Evolutionary conservation across 176 grass and related monocot species (phyloP), one percentile per base, ranked within the genome.

Genomic region (Avena eriantha): DNA sequence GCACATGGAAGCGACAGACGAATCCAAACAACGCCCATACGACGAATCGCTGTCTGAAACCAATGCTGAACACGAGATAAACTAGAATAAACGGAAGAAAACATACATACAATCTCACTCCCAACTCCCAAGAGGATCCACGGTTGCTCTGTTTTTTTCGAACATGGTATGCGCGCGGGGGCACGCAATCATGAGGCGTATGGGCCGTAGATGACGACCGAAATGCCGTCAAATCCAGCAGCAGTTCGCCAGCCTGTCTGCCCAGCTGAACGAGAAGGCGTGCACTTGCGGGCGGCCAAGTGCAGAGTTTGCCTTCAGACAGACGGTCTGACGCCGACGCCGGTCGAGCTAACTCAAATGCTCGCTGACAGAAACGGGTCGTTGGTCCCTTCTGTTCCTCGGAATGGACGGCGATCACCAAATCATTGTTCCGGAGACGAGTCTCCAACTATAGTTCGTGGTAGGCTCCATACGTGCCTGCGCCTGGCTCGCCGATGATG

Each of bases 1-100:
- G 60, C 73, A 53, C 47, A 85, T 45, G 83, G 33, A 29, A 35
- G 10, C 46, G 55, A 17, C 22, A 66, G 48, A 77, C 21, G 59
- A 29, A 85, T 69, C 83, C 83, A 85, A 56, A 3, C 29, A 45
- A 56, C 7, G 61, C 48, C 74, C 83, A 69, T 69, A 43, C 74
- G 48, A 29, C 31, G 81, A 31, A 69, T 51, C 79, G 11, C 46
- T 33, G 80, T 53, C 19, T 2, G 47, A 31, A 31, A 17, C 33
- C 80, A 82, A 69, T 0, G 80, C 4, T 12, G 31, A 53, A 22
- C 47, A 69, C 63, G 31, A 22, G 48, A 68, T 50, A n/a, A 21
- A 36, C 34, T 5, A 50, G 48, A 49, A 76, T 76, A 76, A 19
- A 16, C 23, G 18, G 0, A 29, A 10, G 47, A 41, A 47, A 18